Evolutionary conservation across 495 filamentous ascomycete species (phyloP), one percentile per base, ranked within the genome.

Genomic region (Penicillium turbatum): DNA sequence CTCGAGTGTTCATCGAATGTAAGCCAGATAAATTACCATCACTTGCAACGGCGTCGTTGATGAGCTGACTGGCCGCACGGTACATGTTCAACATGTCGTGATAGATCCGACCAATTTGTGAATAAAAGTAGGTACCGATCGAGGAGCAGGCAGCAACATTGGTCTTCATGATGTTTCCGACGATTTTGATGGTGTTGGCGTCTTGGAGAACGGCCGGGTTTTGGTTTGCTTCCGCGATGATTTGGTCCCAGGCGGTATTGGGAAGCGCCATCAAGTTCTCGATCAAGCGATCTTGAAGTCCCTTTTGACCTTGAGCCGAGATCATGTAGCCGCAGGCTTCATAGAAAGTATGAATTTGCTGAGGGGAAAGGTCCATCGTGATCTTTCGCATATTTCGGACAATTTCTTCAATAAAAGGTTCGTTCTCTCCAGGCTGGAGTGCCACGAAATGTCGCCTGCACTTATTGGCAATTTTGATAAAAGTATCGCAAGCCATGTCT

Each of bases 301-400:
- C 80, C 70, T 92, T 89, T 69, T 96, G 92, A 3, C 93, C 93
- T 67, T 99, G 93, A 0, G 93, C 93, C 55, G 89, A 92, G 43
- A 99, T 96, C 93, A 99, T 99, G 64, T 97, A 95, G 32, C 93
- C 93, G 64, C 93, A 99, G 16, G 93, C 93, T 74, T 99, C 95
- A 63, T 99, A 99, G 70, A 99, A 97, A 0, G 93, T 99, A 64
- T 99, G 93, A 4, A 99, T 86, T 68, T 99, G 93, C 65, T 97
- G 93, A 7, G 95, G 95, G 7, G 88, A 89, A 44, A 99, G 79
- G 65, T 99, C 93, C 65, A 82, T 86, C 4, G 93, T 99, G 56
- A 97, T 99, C 69, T 90, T 93, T 37, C 88, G 82, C 76, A 99
- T 87, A 51, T 86, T 96, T 30, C 92, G 80, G 43, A 99, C 92